phyloP scores from a whole-genome alignment of 352 stramenopile genomes.

The Aphanomyces stellatus region DNA sequence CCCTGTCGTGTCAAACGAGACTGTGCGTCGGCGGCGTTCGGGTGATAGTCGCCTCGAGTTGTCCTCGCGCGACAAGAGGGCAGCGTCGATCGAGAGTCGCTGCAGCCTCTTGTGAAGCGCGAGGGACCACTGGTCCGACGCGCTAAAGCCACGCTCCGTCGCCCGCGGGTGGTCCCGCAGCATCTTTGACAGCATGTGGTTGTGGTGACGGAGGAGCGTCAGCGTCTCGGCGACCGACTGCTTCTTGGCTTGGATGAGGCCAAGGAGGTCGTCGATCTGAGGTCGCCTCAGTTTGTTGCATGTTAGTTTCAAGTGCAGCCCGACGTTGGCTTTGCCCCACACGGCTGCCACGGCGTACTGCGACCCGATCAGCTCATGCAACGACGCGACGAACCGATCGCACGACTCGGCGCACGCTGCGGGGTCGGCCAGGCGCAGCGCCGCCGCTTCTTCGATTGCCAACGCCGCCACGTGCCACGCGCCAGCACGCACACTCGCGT shows the following conservation, averaged over 20 bases:
- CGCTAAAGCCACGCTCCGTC: not conserved
- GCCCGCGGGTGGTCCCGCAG: not conserved
- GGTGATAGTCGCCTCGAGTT: not conserved
- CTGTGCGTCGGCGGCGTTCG: constrained; percentile 9
- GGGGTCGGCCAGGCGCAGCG: too few species aligned
- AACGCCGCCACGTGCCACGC: too few species aligned
- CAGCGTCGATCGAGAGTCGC: not conserved
- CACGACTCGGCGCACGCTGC: too few species aligned
- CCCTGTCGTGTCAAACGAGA: constrained; percentile 42
- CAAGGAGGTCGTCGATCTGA: not conserved
- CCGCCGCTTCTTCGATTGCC: too few species aligned
- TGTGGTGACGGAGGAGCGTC: not conserved
- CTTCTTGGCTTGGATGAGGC: not conserved
- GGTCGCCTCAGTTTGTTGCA: not conserved
- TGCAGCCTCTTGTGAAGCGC: not conserved
- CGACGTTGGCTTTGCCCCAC: not conserved
- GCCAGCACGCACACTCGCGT: too few species aligned
- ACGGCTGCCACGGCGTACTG: not conserved
- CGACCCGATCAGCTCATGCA: too few species aligned
- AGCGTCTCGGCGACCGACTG: not conserved
- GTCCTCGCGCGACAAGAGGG: not conserved
- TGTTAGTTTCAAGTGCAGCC: not conserved
- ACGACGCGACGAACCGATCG: too few species aligned
- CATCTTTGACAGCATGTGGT: not conserved
- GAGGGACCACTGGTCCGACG: not conserved